phyloP scores from a whole-genome alignment of 2,329 filamentous ascomycete species.

The Colletotrichum cordylinicola region DNA sequence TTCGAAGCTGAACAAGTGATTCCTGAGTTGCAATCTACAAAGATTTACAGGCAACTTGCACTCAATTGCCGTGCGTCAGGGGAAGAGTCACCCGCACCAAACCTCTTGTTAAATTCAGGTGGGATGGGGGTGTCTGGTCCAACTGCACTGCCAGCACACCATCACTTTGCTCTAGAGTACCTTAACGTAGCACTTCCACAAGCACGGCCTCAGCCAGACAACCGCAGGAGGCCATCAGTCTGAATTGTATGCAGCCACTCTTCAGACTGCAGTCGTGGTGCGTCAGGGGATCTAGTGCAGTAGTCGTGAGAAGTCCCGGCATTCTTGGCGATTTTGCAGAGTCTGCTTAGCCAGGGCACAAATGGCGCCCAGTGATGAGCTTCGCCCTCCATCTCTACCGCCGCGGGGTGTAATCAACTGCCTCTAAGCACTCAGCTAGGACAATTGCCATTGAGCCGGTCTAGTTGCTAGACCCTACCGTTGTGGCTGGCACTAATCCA shows the following conservation, averaged over 20 bases:
- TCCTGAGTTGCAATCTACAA: background rate
- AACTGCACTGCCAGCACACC: background rate
- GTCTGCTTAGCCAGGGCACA: background rate
- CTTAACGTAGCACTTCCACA: background rate
- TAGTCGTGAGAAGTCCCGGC: background rate
- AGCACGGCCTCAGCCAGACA: background rate
- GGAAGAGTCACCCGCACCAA: background rate
- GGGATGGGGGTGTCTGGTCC: background rate
- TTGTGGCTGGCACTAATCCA: background rate
- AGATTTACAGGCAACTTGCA: background rate
- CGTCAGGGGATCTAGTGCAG: background rate
- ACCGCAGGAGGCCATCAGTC: background rate
- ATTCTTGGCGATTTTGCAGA: background rate
- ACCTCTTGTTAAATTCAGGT: background rate
- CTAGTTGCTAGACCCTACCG: background rate
- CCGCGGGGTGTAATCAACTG: background rate
- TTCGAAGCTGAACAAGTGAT: background rate
- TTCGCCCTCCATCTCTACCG: background rate
- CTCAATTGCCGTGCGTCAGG: background rate
- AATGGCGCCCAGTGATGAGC: background rate
- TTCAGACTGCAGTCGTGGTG: background rate
- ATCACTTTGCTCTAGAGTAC: background rate
- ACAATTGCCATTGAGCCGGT: background rate
- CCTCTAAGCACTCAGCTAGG: background rate
- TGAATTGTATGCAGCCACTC: background rate